phyloP scores from a whole-genome alignment of 1,139 yeast species.

The Saccharomyces hybrid region DNA sequence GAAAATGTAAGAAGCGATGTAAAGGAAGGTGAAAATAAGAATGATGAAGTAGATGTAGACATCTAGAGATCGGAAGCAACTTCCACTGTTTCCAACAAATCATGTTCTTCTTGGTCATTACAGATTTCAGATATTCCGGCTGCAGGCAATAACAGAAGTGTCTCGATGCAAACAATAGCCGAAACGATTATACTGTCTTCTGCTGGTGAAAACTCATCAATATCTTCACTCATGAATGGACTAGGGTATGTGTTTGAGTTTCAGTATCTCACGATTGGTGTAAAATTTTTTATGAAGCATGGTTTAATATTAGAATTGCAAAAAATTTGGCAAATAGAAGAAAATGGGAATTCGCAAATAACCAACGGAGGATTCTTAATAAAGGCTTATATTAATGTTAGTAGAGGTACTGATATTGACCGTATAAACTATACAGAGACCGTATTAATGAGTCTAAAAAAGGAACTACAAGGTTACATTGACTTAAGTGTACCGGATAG shows the following conservation, averaged over 20 bases:
- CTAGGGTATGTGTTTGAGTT: conserved; percentile 64
- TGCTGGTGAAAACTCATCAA: conserved; percentile 30
- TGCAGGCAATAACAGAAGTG: conserved; percentile 63
- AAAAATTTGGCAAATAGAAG: conserved; percentile 25
- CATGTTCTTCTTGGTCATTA: conserved; percentile 45
- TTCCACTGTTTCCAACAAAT: background rate
- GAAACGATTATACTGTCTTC: conserved; percentile 48
- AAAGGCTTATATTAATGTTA: conserved; percentile 61
- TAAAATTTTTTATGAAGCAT: conserved; percentile 55
- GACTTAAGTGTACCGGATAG: conserved; percentile 70
- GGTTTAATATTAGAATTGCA: conserved; percentile 47
- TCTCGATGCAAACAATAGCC: conserved; percentile 58
- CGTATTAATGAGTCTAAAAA: conserved; percentile 54
- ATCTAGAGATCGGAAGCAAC: background rate
- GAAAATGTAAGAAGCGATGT: background rate
- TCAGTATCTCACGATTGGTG: conserved; percentile 37
- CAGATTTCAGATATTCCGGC: conserved; percentile 77
- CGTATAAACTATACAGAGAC: conserved; percentile 57
- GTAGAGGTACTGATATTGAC: conserved; percentile 68
- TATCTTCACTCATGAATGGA: conserved; percentile 43
- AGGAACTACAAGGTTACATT: conserved; percentile 57
- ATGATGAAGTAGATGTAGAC: conserved; percentile 1
- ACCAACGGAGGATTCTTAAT: conserved; percentile 38
- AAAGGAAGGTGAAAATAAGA: background rate
- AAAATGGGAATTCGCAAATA: conserved; percentile 19